Evolutionary conservation across 208 protist species (phyloP).

Genomic region (Trypanosoma lewisi): DNA sequence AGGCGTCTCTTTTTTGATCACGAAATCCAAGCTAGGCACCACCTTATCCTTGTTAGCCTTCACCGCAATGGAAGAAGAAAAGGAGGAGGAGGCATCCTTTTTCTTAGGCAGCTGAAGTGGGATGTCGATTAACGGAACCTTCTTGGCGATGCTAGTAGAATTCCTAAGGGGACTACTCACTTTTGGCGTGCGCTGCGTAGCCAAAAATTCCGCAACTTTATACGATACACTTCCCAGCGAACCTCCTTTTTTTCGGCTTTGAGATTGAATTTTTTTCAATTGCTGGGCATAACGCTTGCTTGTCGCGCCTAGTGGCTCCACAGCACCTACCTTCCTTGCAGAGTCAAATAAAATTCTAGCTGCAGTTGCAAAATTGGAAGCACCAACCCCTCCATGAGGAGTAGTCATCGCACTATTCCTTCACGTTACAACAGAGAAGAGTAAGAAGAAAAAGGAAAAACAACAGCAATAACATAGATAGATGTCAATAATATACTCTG

Average conservation of each 20-base stretch:
- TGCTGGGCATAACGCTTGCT: constrained; percentile 65
- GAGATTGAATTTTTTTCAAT: constrained; percentile 73
- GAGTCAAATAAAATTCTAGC: constrained; percentile 85
- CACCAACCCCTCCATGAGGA: constrained; percentile 7
- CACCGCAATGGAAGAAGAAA: neutral
- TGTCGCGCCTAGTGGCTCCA: constrained; percentile 61
- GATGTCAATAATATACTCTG: neutral
- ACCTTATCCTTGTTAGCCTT: constrained; percentile 14
- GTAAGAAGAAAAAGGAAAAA: constrained; percentile 7
- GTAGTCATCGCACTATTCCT: constrained; percentile 14
- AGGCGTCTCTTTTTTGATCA: constrained; percentile 7
- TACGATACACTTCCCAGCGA: constrained; percentile 81
- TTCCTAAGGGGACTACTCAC: constrained; percentile 3
- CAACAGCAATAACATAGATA: neutral
- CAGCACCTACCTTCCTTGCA: constrained; percentile 71
- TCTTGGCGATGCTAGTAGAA: constrained; percentile 37
- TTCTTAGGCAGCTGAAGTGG: constrained; percentile 18
- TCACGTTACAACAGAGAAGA: constrained; percentile 12
- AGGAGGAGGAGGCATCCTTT: constrained; percentile 9
- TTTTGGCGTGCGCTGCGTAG: constrained; percentile 46
- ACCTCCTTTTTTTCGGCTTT: constrained; percentile 73
- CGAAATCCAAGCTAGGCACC: constrained; percentile 21
- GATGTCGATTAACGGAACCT: constrained; percentile 69
- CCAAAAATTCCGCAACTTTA: constrained; percentile 83
- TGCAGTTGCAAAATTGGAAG: constrained; percentile 63